phyloP scores from a whole-genome alignment of 179 eudicot species.

The Heliamphora pulchella region DNA sequence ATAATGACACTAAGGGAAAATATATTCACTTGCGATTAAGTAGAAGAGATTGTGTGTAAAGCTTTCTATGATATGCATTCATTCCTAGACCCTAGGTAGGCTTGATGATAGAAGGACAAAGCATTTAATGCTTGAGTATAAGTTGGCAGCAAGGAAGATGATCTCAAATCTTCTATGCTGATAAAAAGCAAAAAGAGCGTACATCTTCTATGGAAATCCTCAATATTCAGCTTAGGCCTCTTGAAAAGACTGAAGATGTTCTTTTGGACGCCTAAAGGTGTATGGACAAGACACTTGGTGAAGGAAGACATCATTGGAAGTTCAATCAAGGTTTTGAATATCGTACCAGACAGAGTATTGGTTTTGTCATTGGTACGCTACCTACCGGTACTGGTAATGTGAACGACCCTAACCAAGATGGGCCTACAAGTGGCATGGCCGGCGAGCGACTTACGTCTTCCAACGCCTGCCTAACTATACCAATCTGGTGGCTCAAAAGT shows the following conservation, averaged over 20 bases:
- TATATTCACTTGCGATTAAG: neutral
- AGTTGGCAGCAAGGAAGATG: neutral
- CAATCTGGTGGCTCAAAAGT: too few relatives aligned
- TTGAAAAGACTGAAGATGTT: neutral
- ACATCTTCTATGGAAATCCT: neutral
- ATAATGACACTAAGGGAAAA: neutral
- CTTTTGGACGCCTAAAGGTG: neutral
- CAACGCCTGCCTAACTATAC: too few relatives aligned
- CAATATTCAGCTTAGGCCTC: neutral
- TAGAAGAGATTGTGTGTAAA: neutral
- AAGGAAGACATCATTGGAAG: neutral
- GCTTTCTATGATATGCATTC: neutral
- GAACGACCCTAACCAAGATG: too few relatives aligned
- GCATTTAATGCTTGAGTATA: neutral
- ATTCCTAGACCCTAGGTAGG: neutral
- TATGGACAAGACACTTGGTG: neutral
- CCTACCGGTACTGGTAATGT: too few relatives aligned
- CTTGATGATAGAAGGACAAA: neutral
- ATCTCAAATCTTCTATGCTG: too few relatives aligned
- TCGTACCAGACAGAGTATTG: too few relatives aligned
- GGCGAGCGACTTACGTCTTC: too few relatives aligned
- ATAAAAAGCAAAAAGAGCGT: too few relatives aligned
- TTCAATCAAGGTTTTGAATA: too few relatives aligned
- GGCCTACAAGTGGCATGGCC: too few relatives aligned
- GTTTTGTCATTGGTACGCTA: too few relatives aligned